Evolutionary conservation across 2,329 filamentous ascomycete species (phyloP).

Genomic region (Phaeosphaeriaceae sp.): DNA sequence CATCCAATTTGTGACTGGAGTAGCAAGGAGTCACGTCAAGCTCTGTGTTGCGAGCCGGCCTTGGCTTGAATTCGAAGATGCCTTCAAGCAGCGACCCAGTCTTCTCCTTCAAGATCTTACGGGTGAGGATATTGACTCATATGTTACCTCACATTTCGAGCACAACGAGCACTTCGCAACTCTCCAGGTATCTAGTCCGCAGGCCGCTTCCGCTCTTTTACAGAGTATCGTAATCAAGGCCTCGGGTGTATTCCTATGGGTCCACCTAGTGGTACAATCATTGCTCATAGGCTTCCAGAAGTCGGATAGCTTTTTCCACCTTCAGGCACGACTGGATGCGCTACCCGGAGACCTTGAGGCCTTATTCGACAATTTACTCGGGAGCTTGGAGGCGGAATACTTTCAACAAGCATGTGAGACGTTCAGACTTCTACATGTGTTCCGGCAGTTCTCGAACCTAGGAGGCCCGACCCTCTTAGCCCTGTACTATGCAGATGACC

Average conservation of each 20-base stretch:
- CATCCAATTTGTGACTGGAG: not conserved
- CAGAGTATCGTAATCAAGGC: slow-evolving; percentile 14
- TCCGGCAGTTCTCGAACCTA: not conserved
- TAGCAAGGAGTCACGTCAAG: slow-evolving; percentile 18
- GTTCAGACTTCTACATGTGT: slow-evolving; percentile 7
- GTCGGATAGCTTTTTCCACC: slow-evolving; percentile 9
- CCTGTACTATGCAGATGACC: slow-evolving; percentile 4
- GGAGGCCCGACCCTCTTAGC: not conserved
- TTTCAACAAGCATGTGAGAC: slow-evolving; percentile 16
- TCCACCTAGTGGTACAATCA: slow-evolving; percentile 18
- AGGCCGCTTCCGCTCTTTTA: slow-evolving; percentile 21
- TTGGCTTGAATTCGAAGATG: slow-evolving; percentile 33
- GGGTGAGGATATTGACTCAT: slow-evolving; percentile 22
- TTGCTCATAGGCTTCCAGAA: slow-evolving; percentile 16
- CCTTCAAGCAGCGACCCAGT: slow-evolving; percentile 26
- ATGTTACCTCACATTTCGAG: slow-evolving; percentile 1
- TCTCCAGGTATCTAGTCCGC: slow-evolving; percentile 24
- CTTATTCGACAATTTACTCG: slow-evolving; percentile 19
- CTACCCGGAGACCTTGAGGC: slow-evolving; percentile 18
- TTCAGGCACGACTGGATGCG: slow-evolving; percentile 10
- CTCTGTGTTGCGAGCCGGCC: slow-evolving; percentile 37
- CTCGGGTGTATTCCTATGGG: slow-evolving; percentile 28
- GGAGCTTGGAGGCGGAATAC: slow-evolving; percentile 8
- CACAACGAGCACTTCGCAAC: slow-evolving; percentile 2
- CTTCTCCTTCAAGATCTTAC: slow-evolving; percentile 32